Base-by-base conservation (phyloP, 345 rosid genomes). In the Pelargonium nanum region DNA sequence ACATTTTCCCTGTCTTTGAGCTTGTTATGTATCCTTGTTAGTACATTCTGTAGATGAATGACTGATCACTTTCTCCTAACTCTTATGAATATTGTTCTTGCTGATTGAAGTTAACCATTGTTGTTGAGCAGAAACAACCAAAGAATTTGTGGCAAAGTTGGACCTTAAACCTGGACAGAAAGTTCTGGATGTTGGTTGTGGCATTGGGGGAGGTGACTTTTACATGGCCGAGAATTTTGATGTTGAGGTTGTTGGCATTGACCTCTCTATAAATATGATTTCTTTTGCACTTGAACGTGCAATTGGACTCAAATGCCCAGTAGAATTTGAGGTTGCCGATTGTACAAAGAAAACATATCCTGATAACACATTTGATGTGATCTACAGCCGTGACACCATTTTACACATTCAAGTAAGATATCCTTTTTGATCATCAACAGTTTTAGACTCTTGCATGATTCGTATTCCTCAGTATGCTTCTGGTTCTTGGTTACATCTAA, bases 191-290 rank as follows among this genome's bases (percentile, higher is more conserved):
- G 97, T 90, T 72, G 99, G 99, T 56, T 90, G 99, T 30, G 99
- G 99, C 65, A 94, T 90, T 5, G 99, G 99, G 15, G 99, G 99
- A 75, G 97, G 99, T 22, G 95, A 88, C 78, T 94, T 94, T 75
- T 94, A 88, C 88, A 94, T 90, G 96, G 96, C 99, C 57, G 84
- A 90, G 77, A 77, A 79, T 53, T 94, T 81, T 58, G 92, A 82
- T 28, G 96, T 86, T 24, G 80, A 88, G 73, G 97, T 94, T 76
- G 76, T 88, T 20, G 99, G 97, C 70, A 90, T 90, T 66, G 97
- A 94, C 72, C 88, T 94, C 58, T 90, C 99, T 10, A 68, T 90
- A 65, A 90, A 94, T 59, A 90, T 94, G 99, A 80, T 94, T 57
- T 86, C 96, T 19, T 81, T 94, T 72, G 97, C 99, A 24, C 84